Conservation (phyloP, 2,329 filamentous ascomycete species). For the Westerdykella aurantiaca region DNA sequence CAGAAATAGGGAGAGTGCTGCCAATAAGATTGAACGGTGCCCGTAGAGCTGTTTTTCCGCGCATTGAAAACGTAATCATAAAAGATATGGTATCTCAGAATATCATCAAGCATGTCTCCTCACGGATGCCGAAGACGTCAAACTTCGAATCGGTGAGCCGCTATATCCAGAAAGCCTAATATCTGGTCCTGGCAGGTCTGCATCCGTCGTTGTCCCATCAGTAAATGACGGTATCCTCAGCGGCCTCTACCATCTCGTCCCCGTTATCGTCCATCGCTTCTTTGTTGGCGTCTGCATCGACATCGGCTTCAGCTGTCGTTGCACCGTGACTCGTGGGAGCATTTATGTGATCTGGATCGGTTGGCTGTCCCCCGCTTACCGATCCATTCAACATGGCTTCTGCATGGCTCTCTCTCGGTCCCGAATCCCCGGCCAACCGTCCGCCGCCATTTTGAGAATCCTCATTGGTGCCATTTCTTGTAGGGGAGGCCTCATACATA, state of each 20-base stretch:
- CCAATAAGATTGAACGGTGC: no score
- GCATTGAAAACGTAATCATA: no score
- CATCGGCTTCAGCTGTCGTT: not conserved
- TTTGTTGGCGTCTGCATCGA: conserved; percentile 35
- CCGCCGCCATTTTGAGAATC: conserved; percentile 13
- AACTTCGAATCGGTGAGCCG: no score
- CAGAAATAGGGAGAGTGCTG: no score
- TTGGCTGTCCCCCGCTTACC: conserved; percentile 11
- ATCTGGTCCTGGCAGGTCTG: no score
- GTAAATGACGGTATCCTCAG: conserved; percentile 90
- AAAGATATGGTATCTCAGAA: no score
- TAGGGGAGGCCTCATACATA: not conserved
- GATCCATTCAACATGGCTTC: conserved; percentile 14
- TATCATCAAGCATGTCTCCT: no score
- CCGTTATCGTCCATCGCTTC: conserved; percentile 60
- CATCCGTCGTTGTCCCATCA: conserved; percentile 38
- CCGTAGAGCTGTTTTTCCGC: no score
- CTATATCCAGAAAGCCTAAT: no score
- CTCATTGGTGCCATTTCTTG: no score
- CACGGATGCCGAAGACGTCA: no score
- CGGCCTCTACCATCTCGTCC: conserved; percentile 74
- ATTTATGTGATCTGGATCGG: conserved; percentile 16
- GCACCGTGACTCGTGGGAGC: conserved; percentile 22
- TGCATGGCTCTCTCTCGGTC: conserved; percentile 17
- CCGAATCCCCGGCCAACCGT: conserved; percentile 16